Evolutionary conservation across 2,329 filamentous ascomycete genomes (phyloP).

Genomic region (Leptoxyphium fumago): DNA sequence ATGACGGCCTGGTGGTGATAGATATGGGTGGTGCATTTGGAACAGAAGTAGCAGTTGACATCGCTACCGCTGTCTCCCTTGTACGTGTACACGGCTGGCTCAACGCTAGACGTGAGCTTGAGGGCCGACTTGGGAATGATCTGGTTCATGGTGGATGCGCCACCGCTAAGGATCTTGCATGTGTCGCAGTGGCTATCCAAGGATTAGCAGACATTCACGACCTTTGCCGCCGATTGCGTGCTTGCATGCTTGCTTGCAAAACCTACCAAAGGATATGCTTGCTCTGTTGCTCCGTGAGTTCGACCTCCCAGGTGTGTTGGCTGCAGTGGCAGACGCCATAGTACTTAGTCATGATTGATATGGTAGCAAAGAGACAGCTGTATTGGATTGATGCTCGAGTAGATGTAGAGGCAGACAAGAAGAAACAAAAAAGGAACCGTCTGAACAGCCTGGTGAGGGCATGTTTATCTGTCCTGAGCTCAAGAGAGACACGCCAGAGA

Average conservation of each 20-base stretch:
- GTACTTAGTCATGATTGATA: conserved; percentile 27
- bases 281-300: conserved; percentile 31
- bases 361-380: too few relatives aligned
- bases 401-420: too few relatives aligned
- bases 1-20: conserved; percentile 42
- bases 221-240: not conserved
- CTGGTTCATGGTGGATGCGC: conserved; percentile 39
- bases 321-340: conserved; percentile 42
- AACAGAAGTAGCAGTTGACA: conserved; percentile 44
- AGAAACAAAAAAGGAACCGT: too few relatives aligned
- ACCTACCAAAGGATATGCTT: conserved; percentile 31
- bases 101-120: conserved; percentile 36
- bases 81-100: conserved; percentile 39
- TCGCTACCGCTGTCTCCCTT: conserved; percentile 38
- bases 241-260: conserved; percentile 1
- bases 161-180: conserved; percentile 39
- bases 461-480: too few relatives aligned
- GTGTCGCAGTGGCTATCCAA: conserved; percentile 39
- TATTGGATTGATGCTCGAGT: too few relatives aligned
- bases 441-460: too few relatives aligned
- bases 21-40: conserved; percentile 39
- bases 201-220: not conserved
- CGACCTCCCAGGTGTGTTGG: conserved; percentile 37
- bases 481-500: too few relatives aligned
- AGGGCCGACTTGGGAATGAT: conserved; percentile 36